These are phyloP conservation scores for Petasospora rhodanensis DNA, from an alignment of 1,139 yeast genomes.

Conservation along the genomic window DNA sequence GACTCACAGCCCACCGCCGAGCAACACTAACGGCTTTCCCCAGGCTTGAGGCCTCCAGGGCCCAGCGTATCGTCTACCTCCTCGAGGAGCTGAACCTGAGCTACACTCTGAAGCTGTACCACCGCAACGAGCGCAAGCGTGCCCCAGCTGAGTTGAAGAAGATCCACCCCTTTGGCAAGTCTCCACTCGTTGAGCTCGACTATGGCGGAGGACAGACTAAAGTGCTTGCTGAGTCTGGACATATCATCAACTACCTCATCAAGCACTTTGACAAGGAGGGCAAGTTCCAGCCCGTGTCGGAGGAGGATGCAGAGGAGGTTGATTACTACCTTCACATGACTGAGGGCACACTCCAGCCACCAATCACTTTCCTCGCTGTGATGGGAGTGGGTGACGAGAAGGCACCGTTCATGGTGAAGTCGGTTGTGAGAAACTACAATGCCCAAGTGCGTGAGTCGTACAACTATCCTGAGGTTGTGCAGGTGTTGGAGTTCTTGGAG, in stretches of 20 bases:
- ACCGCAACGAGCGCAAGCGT: constrained; percentile 33
- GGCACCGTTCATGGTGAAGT: constrained; percentile 45
- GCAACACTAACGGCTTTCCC: too few species aligned
- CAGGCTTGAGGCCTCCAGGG: constrained; percentile 51
- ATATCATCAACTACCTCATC: constrained; percentile 40
- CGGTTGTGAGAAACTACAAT: constrained; percentile 37
- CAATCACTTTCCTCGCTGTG: constrained; percentile 40
- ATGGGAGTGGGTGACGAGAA: constrained; percentile 32
- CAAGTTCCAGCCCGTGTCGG: constrained; percentile 34
- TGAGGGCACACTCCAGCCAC: constrained; percentile 55
- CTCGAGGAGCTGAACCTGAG: constrained; percentile 49
- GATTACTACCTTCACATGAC: constrained; percentile 51
- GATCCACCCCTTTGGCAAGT: constrained; percentile 54
- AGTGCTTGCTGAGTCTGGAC: constrained; percentile 43
- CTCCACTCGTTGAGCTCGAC: constrained; percentile 52
- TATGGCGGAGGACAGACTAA: constrained; percentile 26
- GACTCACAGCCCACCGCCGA: too few species aligned
- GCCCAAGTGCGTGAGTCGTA: constrained; percentile 38
- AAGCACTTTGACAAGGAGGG: constrained; percentile 37
- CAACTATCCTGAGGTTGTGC: constrained; percentile 37
- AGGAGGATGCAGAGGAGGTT: constrained; percentile 27
- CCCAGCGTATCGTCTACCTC: constrained; percentile 53
- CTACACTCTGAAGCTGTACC: constrained; percentile 45
- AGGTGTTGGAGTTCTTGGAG: constrained; percentile 40
- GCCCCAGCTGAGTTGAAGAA: constrained; percentile 41